Evolutionary conservation across 495 filamentous ascomycete genomes (phyloP).

Genomic region (Evernia prunastri): DNA sequence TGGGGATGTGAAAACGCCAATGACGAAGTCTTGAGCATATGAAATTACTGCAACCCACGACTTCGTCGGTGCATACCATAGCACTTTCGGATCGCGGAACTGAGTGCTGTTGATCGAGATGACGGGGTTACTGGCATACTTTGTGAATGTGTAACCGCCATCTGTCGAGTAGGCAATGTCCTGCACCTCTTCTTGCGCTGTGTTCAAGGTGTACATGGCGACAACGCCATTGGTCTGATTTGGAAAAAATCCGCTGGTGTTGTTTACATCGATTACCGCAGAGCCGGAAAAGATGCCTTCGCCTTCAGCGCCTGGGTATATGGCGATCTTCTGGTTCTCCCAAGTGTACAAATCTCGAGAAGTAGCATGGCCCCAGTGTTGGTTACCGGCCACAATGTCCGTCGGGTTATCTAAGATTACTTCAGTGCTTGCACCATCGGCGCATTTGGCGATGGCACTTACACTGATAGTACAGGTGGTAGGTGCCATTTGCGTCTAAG

Average conservation of each 20-base stretch:
- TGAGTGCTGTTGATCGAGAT: slow-evolving; percentile 39
- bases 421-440: neutral
- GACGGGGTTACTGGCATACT: slow-evolving; percentile 49
- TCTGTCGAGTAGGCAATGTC: slow-evolving; percentile 52
- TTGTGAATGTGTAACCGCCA: slow-evolving; percentile 47
- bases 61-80: slow-evolving; percentile 42
- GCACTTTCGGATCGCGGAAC: slow-evolving; percentile 54
- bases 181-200: slow-evolving; percentile 43
- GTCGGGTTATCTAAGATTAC: slow-evolving; percentile 39
- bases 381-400: slow-evolving; percentile 42
- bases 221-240: slow-evolving; percentile 46
- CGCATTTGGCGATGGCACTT: slow-evolving; percentile 5
- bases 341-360: slow-evolving; percentile 46
- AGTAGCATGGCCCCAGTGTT: slow-evolving; percentile 51
- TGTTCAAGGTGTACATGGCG: slow-evolving; percentile 50
- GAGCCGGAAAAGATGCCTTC: slow-evolving; percentile 50
- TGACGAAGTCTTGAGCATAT: slow-evolving; percentile 44
- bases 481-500: slow-evolving; percentile 40
- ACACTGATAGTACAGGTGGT: slow-evolving; percentile 52
- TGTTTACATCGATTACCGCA: slow-evolving; percentile 46
- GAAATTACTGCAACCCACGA: slow-evolving; percentile 47
- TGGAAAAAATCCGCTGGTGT: slow-evolving; percentile 52
- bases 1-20: slow-evolving; percentile 48
- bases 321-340: slow-evolving; percentile 47
- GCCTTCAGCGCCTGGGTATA: slow-evolving; percentile 41